phyloP scores from a whole-genome alignment of 164 flowering plant genomes.

The Stephania cephalantha region DNA sequence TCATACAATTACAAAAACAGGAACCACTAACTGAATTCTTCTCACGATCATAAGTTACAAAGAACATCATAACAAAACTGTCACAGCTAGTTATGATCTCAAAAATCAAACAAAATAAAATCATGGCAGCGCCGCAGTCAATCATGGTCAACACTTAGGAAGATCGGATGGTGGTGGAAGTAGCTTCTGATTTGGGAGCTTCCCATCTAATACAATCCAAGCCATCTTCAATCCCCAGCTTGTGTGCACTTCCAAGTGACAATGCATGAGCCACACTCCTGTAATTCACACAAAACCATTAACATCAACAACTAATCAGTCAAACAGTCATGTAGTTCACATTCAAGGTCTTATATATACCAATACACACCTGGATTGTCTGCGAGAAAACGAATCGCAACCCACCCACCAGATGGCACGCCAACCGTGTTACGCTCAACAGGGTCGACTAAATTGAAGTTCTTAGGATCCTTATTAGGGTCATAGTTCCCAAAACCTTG shows the following conservation, averaged over 20 bases:
- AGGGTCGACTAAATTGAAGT: conserved; percentile 24
- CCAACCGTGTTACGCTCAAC: conserved; percentile 31
- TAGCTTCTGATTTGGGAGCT: conserved; percentile 21
- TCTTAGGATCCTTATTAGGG: conserved; percentile 30
- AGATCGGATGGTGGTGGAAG: conserved; percentile 19
- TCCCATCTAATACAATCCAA: conserved; percentile 18
- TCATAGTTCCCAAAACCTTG: conserved; percentile 37
- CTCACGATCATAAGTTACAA: neutral
- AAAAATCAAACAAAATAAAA: neutral
- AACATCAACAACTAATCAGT: neutral
- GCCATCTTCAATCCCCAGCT: conserved; percentile 24
- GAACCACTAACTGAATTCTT: neutral
- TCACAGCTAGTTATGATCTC: neutral
- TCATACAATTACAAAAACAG: neutral
- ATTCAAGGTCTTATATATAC: neutral
- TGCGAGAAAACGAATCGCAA: conserved; percentile 36
- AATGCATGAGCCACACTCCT: conserved; percentile 25
- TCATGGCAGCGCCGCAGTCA: neutral
- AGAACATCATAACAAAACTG: neutral
- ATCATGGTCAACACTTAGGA: conserved; percentile 12
- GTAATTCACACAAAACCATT: neutral
- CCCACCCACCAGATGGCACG: conserved; percentile 42
- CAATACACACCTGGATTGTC: conserved; percentile 34
- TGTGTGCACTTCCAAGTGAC: conserved; percentile 20
- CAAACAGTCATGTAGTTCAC: neutral